Evolutionary conservation across 2,329 filamentous ascomycete genomes (phyloP).

Genomic region (Fusarium kyushuense): DNA sequence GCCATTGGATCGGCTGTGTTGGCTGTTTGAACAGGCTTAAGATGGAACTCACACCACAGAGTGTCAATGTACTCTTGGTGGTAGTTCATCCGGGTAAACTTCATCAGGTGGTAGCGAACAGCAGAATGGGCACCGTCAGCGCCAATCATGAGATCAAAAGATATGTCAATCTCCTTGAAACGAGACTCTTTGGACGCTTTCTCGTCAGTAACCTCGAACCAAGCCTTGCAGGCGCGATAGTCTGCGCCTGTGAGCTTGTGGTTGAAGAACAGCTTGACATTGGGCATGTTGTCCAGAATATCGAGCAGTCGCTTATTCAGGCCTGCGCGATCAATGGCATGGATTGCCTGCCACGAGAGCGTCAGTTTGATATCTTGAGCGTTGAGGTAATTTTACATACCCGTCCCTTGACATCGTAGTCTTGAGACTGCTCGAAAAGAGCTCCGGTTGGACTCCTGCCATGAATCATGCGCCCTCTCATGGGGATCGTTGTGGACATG

Average conservation of each 20-base stretch:
- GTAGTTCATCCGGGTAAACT: slow-evolving; percentile 90
- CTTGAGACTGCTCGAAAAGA: slow-evolving; percentile 84
- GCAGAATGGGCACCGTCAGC: slow-evolving; percentile 96
- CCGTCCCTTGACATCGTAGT: slow-evolving; percentile 89
- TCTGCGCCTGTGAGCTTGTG: slow-evolving; percentile 94
- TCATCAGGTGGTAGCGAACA: slow-evolving; percentile 94
- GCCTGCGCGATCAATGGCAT: slow-evolving; percentile 84
- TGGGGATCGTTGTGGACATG: slow-evolving; percentile 84
- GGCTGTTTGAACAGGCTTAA: slow-evolving; percentile 64
- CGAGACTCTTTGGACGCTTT: slow-evolving; percentile 56
- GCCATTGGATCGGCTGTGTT: slow-evolving; percentile 50
- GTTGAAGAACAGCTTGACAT: slow-evolving; percentile 92
- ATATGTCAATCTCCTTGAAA: slow-evolving; percentile 80
- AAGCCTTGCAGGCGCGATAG: slow-evolving; percentile 81
- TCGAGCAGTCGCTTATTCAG: slow-evolving; percentile 89
- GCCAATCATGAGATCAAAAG: slow-evolving; percentile 94
- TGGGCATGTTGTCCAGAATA: slow-evolving; percentile 83
- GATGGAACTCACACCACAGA: slow-evolving; percentile 95
- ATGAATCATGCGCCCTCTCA: slow-evolving; percentile 98
- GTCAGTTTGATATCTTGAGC: slow-evolving; percentile 20
- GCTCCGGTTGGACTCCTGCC: slow-evolving; percentile 72
- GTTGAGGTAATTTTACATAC: slow-evolving; percentile 62
- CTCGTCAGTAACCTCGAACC: slow-evolving; percentile 76
- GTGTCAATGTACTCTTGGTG: slow-evolving; percentile 96
- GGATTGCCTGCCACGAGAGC: slow-evolving; percentile 72